Base-by-base conservation (phyloP, 352 stramenopile genomes). In the Phytophthora ohioensis region DNA sequence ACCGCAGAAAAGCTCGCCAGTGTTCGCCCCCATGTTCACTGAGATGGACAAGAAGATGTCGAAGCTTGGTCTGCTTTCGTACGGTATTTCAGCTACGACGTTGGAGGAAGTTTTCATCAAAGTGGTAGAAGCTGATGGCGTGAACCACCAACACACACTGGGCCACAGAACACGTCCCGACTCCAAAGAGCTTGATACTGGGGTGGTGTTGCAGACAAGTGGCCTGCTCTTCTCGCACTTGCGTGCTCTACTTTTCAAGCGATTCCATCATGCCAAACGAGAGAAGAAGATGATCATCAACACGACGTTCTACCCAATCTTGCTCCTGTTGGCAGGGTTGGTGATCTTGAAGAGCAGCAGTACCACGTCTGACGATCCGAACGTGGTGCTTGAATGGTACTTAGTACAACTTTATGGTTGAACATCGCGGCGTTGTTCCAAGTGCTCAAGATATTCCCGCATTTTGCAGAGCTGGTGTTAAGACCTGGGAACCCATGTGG, bases 101-200 rank as follows among this genome's bases (percentile, higher is more conserved):
- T 54, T 91, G 30, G 84, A 91, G 47, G 79, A 90, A 71, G 84
- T 91, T 21, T 91, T 91, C 59, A 78, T 91, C 61, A 91, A 88
- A 42, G 78, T 90, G 13, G 81, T 80, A 0, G 75, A 82, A 32
- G 48, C 38, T 0, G 58, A 57, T 38, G 74, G 71, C 32, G 65
- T 75, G n/a, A 64, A 66, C 38, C 48, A 82, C 10, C 69, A 76
- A 53, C 67, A 75, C 64, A 82, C 64, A 4, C 35, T 79, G 9
- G 54, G 38, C 2, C 72, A 70, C 17, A 27, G 55, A 7, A 31
- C 27, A 12, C 68, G 45, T 15, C 46, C 57, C 2, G 47, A 54
- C 12, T 54, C 47, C 0, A 54, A 54, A 2, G 46, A 45, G 11
- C 31, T 42, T 52, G 55, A 32, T n/a, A 9, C 54, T 17, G 60